A percentile compares a stretch with the other conserved stretches of the same genome.
Evolutionary conservation across 768 basidiomycete species (phyloP).

Genomic region (Candolleomyces aberdarensis): DNA sequence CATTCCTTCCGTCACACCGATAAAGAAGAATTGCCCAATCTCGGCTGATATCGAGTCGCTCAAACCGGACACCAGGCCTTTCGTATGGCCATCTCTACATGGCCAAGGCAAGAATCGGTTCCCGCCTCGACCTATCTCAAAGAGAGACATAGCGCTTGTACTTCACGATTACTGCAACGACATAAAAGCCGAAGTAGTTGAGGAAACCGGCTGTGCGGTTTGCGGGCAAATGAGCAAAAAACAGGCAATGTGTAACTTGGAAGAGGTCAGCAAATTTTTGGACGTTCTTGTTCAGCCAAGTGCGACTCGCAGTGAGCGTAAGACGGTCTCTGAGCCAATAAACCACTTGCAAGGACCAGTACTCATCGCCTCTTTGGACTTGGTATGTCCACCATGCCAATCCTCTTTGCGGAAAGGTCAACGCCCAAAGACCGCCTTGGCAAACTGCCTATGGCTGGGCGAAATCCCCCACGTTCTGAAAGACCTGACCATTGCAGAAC

Average conservation of each 20-base stretch:
- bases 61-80: too few species aligned
- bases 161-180: background rate
- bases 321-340: background rate
- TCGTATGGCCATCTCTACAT: too few species aligned
- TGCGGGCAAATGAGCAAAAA: background rate
- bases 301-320: too few species aligned
- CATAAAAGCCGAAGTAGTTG: background rate
- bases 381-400: background rate
- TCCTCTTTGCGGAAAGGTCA: background rate
- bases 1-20: too few species aligned
- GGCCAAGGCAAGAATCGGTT: too few species aligned
- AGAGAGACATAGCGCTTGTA: background rate
- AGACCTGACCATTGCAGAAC: slow-evolving; percentile 23
- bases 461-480: slow-evolving; percentile 24
- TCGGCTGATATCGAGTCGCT: too few species aligned
- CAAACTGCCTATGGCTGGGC: slow-evolving; percentile 35
- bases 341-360: background rate
- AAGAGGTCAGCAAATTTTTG: background rate
- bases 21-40: too few species aligned
- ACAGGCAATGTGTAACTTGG: background rate
- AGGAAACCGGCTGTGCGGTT: background rate
- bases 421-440: slow-evolving; percentile 14
- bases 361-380: too few species aligned
- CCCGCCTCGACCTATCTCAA: background rate
- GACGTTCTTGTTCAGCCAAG: background rate